Conservation (phyloP, 2,329 filamentous ascomycete species). For the Penicillium janthinellum region DNA sequence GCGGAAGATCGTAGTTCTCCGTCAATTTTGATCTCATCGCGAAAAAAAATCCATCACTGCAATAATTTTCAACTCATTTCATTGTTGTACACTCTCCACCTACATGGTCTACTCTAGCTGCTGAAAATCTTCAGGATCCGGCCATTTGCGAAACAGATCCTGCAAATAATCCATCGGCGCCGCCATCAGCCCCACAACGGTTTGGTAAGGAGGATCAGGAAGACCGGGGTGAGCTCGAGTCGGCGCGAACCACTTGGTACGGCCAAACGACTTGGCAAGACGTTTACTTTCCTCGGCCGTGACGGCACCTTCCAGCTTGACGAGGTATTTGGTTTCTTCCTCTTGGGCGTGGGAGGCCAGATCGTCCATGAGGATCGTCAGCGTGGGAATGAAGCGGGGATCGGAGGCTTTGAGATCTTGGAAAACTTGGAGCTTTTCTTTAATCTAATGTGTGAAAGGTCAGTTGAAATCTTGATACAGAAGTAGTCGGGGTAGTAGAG, state of each 20-base stretch:
- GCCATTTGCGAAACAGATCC: constrained; percentile 60
- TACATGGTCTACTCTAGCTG: background rate
- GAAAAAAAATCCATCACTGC: too few species aligned
- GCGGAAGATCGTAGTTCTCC: too few species aligned
- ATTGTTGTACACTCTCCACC: too few species aligned
- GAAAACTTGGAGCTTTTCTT: constrained; percentile 53
- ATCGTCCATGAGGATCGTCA: constrained; percentile 49
- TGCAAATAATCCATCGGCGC: constrained; percentile 60
- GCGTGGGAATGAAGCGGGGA: constrained; percentile 46
- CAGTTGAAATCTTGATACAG: background rate
- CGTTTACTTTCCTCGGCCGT: constrained; percentile 36
- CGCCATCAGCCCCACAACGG: constrained; percentile 54
- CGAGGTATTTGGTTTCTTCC: constrained; percentile 55
- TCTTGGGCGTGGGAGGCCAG: constrained; percentile 53
- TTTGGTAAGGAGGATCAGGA: constrained; percentile 59
- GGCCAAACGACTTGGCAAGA: constrained; percentile 49
- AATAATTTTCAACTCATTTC: too few species aligned
- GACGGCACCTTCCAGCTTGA: constrained; percentile 51
- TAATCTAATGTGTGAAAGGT: constrained; percentile 46
- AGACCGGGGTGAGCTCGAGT: constrained; percentile 55
- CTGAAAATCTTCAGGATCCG: constrained; percentile 27
- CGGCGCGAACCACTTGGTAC: constrained; percentile 59
- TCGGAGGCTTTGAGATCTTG: constrained; percentile 49
- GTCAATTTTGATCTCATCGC: too few species aligned
- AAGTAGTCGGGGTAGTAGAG: background rate